Evolutionary conservation across 495 filamentous ascomycete genomes (phyloP).

Genomic region (Penicillium goetzii): DNA sequence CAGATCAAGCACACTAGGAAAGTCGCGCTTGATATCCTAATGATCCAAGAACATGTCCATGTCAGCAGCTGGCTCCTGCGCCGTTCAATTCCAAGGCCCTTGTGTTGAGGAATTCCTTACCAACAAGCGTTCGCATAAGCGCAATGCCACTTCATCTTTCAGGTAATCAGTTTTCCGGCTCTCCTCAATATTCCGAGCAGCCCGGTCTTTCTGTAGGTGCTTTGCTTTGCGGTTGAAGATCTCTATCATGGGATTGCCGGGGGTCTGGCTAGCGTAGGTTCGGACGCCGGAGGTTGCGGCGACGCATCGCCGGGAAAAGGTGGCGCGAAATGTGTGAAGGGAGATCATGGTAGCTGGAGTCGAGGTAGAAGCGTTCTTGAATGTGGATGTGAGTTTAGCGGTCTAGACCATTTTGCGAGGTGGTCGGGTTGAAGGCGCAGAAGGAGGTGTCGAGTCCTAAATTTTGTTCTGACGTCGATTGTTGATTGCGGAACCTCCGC

Average conservation of each 20-base stretch:
- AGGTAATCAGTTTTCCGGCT: constrained; percentile 88
- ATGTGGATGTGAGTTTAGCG: neutral
- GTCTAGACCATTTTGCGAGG: constrained; percentile 17
- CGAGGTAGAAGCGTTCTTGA: neutral
- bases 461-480: constrained; percentile 43
- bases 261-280: constrained; percentile 73
- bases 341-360: constrained; percentile 32
- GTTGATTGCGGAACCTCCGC: constrained; percentile 36
- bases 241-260: constrained; percentile 75
- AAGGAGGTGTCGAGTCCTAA: constrained; percentile 15
- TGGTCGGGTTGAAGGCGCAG: constrained; percentile 15
- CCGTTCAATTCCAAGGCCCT: neutral
- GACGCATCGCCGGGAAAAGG: constrained; percentile 25
- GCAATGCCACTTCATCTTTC: constrained; percentile 83
- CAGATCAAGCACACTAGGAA: constrained; percentile 85
- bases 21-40: constrained; percentile 88
- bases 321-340: constrained; percentile 33
- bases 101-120: constrained; percentile 47
- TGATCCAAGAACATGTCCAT: constrained; percentile 4
- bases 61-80: constrained; percentile 13
- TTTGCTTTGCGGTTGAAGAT: constrained; percentile 91
- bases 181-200: constrained; percentile 67
- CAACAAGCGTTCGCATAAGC: constrained; percentile 84
- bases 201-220: constrained; percentile 86
- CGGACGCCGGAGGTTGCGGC: constrained; percentile 36